phyloP scores from a whole-genome alignment of 805 yeast genomes.

The Cyberlindnera japonica region DNA sequence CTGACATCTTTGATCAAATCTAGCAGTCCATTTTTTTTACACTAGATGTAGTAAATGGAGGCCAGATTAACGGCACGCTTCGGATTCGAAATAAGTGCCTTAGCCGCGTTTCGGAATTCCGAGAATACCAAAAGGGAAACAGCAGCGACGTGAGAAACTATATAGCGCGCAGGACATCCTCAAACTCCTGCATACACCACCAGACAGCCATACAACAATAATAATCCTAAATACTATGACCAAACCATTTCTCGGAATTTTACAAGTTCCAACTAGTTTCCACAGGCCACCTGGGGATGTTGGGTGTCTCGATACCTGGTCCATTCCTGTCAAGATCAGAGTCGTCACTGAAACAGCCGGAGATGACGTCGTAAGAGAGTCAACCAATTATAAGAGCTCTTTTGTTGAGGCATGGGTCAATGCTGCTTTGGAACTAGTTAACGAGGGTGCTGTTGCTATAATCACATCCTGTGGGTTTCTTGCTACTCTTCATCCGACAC shows the following conservation, averaged over 20 bases:
- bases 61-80: too few relatives aligned
- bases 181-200: too few relatives aligned
- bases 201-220: not conserved
- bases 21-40: too few relatives aligned
- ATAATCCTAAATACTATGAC: too few relatives aligned
- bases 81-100: too few relatives aligned
- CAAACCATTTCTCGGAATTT: conserved; percentile 15
- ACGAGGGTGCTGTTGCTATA: conserved; percentile 33
- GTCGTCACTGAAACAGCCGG: conserved; percentile 11
- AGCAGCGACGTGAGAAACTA: too few relatives aligned
- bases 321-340: conserved; percentile 17
- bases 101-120: too few relatives aligned
- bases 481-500: conserved; percentile 28
- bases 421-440: conserved; percentile 28
- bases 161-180: too few relatives aligned
- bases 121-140: too few relatives aligned
- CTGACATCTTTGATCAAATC: too few relatives aligned
- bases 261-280: conserved; percentile 18
- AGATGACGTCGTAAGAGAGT: conserved; percentile 14
- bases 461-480: conserved; percentile 36
- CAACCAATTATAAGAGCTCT: conserved; percentile 22
- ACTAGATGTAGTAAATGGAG: too few relatives aligned
- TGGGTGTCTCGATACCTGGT: conserved; percentile 16
- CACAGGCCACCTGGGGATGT: conserved; percentile 20
- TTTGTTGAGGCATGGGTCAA: conserved; percentile 28